These are phyloP conservation scores for Scedosporium boydii DNA, from an alignment of 2,329 filamentous ascomycete genomes.

Conservation along the genomic window DNA sequence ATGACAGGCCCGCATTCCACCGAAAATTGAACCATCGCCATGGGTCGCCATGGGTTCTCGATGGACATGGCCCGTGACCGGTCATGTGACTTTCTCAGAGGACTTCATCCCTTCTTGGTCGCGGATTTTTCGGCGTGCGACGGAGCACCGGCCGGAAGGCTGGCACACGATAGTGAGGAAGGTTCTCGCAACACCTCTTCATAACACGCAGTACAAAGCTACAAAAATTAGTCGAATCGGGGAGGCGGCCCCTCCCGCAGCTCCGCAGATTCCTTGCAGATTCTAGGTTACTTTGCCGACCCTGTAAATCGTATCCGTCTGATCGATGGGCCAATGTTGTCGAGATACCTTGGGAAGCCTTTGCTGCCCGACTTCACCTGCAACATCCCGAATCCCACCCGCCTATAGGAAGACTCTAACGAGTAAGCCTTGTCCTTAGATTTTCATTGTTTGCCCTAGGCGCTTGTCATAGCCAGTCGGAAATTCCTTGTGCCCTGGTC, in stretches of 20 bases:
- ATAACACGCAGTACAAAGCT: not conserved
- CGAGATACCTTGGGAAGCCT: not conserved
- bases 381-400: not conserved
- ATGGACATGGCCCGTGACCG: not conserved
- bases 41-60: not conserved
- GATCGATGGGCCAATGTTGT: not conserved
- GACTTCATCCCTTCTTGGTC: not conserved
- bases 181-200: not conserved
- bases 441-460: not conserved
- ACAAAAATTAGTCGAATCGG: not conserved
- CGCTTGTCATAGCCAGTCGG: not conserved
- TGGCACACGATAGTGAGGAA: not conserved
- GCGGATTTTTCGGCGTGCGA: not conserved
- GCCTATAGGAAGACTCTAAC: not conserved
- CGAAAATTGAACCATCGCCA: conserved; percentile 5
- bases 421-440: not conserved
- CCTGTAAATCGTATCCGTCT: not conserved
- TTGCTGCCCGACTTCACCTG: not conserved
- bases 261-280: conserved; percentile 1
- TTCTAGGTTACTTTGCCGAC: not conserved
- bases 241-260: conserved; percentile 2
- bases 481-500: not conserved
- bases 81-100: conserved; percentile 1
- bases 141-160: not conserved
- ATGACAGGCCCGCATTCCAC: not conserved